Base-by-base conservation (phyloP, 2,329 filamentous ascomycete species). In the Phaeosphaeria sp. region DNA sequence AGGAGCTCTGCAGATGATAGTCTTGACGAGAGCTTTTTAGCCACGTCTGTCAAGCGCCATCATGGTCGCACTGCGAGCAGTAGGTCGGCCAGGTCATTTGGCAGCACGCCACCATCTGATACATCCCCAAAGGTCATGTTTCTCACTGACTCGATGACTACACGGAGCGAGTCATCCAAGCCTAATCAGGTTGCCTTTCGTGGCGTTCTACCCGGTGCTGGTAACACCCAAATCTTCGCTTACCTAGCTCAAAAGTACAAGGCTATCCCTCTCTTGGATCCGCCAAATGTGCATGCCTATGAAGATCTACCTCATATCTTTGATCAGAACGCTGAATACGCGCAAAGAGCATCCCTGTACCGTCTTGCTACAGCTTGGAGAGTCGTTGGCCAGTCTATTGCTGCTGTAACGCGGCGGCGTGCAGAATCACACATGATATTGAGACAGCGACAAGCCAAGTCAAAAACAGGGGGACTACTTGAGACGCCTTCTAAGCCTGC, bases 311-410 rank as follows among this genome's bases (percentile, higher is more conserved):
- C 74, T 39, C 76, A 79, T 10, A 78, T 79, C 6, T 82, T 87
- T 50, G 78, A 83, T 52, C 78, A 81, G 33, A 88, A 88, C 71
- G 83, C 83, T 5, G 75, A 80, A 46, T 79, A 83, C 62, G 84
- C 84, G 23, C 79, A 85, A 59, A 75, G 79, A 55, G 79, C 80
- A 33, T 80, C 81, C 41, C 74, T 82, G 60, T 77, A 82, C 62
- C 79, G 82, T 53, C 74, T 85, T 46, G 83, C 86, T 30, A 83
- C 87, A 61, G 85, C 84, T 20, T 89, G 86, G 86, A 82, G 81
- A 53, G 80, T 88, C 21, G 72, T 87, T 33, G 83, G 82, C 53
- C 78, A 80, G 54, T 79, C 81, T 23, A 77, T 86, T 52, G 68
- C 81, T 2, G 79, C 82, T 56, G 83, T 85, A 57, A 77, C 86